Base-by-base conservation (phyloP, 352 stramenopile species). In the Phytopythium litorale region DNA sequence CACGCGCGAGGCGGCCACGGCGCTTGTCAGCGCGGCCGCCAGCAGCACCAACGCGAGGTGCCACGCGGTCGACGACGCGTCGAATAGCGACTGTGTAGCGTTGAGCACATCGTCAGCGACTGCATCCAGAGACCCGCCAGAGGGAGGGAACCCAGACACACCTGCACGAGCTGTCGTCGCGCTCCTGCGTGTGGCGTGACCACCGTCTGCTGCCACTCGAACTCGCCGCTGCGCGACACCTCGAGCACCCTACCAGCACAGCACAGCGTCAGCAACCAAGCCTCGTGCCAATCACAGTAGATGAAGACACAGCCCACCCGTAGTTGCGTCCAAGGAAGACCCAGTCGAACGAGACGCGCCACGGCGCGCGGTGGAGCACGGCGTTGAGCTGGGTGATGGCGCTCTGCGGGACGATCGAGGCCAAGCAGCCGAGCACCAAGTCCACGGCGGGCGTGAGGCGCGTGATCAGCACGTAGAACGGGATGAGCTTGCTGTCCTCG, bases 321-420 rank as follows among this genome's bases (percentile, higher is more conserved):
- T 87, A 91, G 64, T 91, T 91, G 7, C 78, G 70, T 7, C 82
- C 82, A 7, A 89, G 68, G 57, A 76, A 89, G 5, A 86, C 69
- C 5, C 68, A 58, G 11, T 76, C 69, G 12, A 66, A 76, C 7
- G 69, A 56, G 37, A 85, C 64, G 38, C 58, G 48, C 80, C 72
- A 91, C 15, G 68, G 65, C 9, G 63, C 58, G 21, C 53, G 53
- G 15, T 32, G 6, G 16, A 37, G 5, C n/a, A 50, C 21, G 5
- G 16, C 53, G 30, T 48, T 2, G 9, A 60, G 7, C 43, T 16
- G 2, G 30, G 25, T 62, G 21, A 58, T 37, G 61, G 49, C 7
- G 11, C 63, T 66, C 18, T 60, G 45, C 16, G 61, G 57, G 7
- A 69, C 15, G 28, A 73, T 23, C 7, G 60, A 69, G 35, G 64